Conservation (phyloP, 306 rosid genomes). For the Trichosanthes cucumerina region DNA sequence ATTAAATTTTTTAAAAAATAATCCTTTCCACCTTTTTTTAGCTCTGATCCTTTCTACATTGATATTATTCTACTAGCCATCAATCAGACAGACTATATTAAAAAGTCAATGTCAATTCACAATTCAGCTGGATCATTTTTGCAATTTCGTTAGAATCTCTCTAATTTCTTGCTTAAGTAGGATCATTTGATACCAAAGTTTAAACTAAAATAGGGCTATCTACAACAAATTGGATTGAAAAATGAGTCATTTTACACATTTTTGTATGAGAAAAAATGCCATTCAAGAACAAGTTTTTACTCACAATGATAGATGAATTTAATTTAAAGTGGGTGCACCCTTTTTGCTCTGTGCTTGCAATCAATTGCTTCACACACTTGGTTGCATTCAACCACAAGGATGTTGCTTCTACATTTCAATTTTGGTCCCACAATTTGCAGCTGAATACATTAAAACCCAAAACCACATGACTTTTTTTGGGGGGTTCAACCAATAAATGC, state of each 20-base stretch:
- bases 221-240: background rate
- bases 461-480: background rate
- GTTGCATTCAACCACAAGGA: slow-evolving; percentile 5
- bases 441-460: background rate
- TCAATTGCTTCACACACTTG: background rate
- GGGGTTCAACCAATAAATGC: background rate
- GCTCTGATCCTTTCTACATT: no score
- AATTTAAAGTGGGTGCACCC: background rate
- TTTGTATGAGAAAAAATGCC: background rate
- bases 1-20: no score
- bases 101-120: background rate
- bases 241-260: background rate
- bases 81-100: no score
- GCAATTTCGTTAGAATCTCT: background rate
- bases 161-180: background rate
- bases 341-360: background rate
- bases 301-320: background rate
- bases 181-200: background rate
- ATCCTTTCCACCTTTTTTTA: no score
- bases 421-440: slow-evolving; percentile 6
- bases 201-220: background rate
- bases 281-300: background rate
- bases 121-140: background rate
- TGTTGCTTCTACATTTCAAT: background rate
- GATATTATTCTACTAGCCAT: no score